Evolutionary conservation across 2,329 filamentous ascomycete species (phyloP).

Genomic region (Verticillium tricorpus): DNA sequence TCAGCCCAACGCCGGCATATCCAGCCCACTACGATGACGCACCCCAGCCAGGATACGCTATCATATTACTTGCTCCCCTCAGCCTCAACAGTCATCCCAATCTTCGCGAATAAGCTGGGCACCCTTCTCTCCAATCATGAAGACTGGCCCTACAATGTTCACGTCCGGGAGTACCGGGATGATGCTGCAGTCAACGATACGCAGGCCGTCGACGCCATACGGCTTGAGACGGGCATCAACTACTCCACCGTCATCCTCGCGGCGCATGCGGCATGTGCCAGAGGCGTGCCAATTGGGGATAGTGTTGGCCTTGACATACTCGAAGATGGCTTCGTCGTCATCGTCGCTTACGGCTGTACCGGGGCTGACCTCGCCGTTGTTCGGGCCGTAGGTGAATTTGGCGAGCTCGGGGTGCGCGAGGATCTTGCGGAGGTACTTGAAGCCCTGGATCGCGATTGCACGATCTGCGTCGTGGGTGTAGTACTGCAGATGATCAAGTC

Average conservation of each 20-base stretch:
- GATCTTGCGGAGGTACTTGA: conserved; percentile 25
- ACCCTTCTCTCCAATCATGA: conserved; percentile 25
- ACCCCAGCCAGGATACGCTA: not conserved
- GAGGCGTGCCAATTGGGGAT: conserved; percentile 35
- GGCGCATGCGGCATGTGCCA: conserved; percentile 48
- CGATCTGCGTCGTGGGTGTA: conserved; percentile 21
- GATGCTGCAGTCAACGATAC: conserved; percentile 41
- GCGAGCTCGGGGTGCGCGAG: conserved; percentile 19
- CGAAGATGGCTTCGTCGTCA: conserved; percentile 20
- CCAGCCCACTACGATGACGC: not conserved
- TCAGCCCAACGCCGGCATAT: not conserved
- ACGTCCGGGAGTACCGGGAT: conserved; percentile 37
- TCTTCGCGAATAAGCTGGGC: conserved; percentile 24
- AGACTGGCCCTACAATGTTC: conserved; percentile 19
- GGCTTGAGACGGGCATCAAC: conserved; percentile 32
- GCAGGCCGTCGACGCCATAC: conserved; percentile 50
- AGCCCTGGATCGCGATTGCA: conserved; percentile 24
- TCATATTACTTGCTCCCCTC: not conserved
- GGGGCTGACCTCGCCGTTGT: conserved; percentile 19
- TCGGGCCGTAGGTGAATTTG: conserved; percentile 16
- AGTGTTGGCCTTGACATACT: conserved; percentile 21
- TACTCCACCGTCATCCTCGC: conserved; percentile 18
- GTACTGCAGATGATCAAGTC: conserved; percentile 13
- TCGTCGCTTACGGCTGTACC: conserved; percentile 15
- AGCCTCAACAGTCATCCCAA: conserved; percentile 6